These are phyloP conservation scores for Emmonsiellopsis sp. DNA, from an alignment of 2,329 filamentous ascomycete genomes.

Conservation along the genomic window DNA sequence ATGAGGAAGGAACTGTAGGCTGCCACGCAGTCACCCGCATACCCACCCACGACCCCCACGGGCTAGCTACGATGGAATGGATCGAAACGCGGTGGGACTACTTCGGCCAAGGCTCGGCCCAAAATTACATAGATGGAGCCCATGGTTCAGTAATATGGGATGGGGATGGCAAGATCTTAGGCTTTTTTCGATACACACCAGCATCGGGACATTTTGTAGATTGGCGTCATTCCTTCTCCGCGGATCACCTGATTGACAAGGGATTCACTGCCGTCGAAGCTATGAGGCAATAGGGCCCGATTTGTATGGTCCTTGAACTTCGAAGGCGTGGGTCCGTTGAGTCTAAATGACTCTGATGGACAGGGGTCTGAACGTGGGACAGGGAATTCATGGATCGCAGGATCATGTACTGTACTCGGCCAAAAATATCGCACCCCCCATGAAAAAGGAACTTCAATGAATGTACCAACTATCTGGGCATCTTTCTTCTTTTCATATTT, in stretches of 20 bases:
- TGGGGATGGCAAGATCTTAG: constrained; percentile 7
- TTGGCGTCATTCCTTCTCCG: constrained; percentile 8
- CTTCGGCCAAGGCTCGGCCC: constrained; percentile 8
- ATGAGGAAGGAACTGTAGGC: constrained; percentile 2
- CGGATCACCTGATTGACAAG: constrained; percentile 6
- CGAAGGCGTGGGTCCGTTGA: no score
- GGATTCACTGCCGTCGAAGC: no score
- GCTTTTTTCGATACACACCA: constrained; percentile 12
- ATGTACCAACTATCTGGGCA: no score
- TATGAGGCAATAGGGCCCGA: no score
- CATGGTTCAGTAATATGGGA: constrained; percentile 11
- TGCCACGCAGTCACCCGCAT: not conserved
- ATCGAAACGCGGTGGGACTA: constrained; percentile 9
- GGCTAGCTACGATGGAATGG: constrained; percentile 1
- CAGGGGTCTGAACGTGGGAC: no score
- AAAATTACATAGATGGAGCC: constrained; percentile 3
- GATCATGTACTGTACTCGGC: no score
- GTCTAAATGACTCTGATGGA: no score
- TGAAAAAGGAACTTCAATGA: no score
- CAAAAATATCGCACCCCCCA: no score
- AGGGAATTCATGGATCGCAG: no score
- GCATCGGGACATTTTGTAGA: constrained; percentile 7
- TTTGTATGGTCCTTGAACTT: no score
- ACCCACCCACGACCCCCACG: not conserved
- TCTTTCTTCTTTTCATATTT: no score